A percentile compares a stretch with the other conserved stretches of the same genome.
Evolutionary conservation across 495 filamentous ascomycete species (phyloP).

Genomic region (Apiosordaria backusii): DNA sequence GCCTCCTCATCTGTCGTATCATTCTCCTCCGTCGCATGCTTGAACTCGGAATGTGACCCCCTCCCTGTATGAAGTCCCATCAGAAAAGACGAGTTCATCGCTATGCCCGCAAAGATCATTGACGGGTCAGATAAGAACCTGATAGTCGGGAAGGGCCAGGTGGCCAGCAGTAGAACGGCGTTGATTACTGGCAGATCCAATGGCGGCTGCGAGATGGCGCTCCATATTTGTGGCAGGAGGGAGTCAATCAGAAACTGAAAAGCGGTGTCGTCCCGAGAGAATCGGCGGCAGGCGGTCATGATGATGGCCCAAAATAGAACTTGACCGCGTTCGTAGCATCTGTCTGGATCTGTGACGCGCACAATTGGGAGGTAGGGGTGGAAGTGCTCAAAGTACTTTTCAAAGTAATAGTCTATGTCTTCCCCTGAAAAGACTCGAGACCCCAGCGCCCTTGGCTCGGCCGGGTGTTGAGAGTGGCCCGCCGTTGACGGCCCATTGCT

Average conservation of each 20-base stretch:
- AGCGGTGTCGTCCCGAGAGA: slow-evolving; percentile 39
- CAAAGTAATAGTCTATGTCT: slow-evolving; percentile 46
- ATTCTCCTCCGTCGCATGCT: slow-evolving; percentile 28
- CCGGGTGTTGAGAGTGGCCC: slow-evolving; percentile 15
- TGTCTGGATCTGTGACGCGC: slow-evolving; percentile 37
- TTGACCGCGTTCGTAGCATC: slow-evolving; percentile 36
- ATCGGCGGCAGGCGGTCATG: slow-evolving; percentile 41
- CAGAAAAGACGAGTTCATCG: slow-evolving; percentile 39
- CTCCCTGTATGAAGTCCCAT: slow-evolving; percentile 43
- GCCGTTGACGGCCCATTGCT: slow-evolving; percentile 13
- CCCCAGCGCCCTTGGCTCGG: slow-evolving; percentile 39
- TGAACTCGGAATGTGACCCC: slow-evolving; percentile 41
- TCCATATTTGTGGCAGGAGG: slow-evolving; percentile 37
- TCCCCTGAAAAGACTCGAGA: slow-evolving; percentile 46
- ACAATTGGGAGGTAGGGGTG: slow-evolving; percentile 46
- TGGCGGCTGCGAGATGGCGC: slow-evolving; percentile 33
- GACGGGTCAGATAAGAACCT: slow-evolving; percentile 45
- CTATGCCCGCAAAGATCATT: slow-evolving; percentile 38
- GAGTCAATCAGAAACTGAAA: slow-evolving; percentile 40
- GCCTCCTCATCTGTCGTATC: slow-evolving; percentile 44
- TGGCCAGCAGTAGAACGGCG: slow-evolving; percentile 40
- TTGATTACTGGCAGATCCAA: slow-evolving; percentile 40
- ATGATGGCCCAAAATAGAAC: slow-evolving; percentile 47
- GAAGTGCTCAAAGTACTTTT: slow-evolving; percentile 45
- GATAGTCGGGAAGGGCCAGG: slow-evolving; percentile 41